These are phyloP conservation scores for Globisporangium solare DNA, from an alignment of 352 stramenopile genomes.

Conservation along the genomic window DNA sequence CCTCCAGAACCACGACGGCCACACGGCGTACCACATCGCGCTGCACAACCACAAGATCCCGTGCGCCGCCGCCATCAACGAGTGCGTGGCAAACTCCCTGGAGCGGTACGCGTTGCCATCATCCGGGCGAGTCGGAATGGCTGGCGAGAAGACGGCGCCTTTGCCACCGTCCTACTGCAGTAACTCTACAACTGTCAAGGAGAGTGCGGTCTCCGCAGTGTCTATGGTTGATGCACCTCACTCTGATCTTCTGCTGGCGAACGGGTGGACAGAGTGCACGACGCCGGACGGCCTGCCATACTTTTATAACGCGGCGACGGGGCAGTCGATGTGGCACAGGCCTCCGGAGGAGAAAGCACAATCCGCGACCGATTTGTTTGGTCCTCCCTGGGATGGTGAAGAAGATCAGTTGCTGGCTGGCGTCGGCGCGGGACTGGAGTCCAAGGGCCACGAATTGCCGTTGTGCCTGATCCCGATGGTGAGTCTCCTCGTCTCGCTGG, in stretches of 20 bases:
- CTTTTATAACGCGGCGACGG: slow-evolving; percentile 56
- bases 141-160: neutral
- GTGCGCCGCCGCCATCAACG: slow-evolving; percentile 47
- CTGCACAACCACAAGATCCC: slow-evolving; percentile 54
- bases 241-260: neutral
- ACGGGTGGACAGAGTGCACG: slow-evolving; percentile 36
- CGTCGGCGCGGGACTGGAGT: neutral
- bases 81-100: slow-evolving; percentile 39
- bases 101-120: slow-evolving; percentile 15
- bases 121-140: neutral
- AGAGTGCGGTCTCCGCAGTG: neutral
- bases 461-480: slow-evolving; percentile 69
- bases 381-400: slow-evolving; percentile 4
- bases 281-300: slow-evolving; percentile 59
- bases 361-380: slow-evolving; percentile 8
- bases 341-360: neutral
- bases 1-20: slow-evolving; percentile 28
- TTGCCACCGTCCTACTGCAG: neutral
- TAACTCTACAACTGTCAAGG: neutral
- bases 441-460: slow-evolving; percentile 31
- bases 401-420: neutral
- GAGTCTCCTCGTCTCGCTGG: slow-evolving; percentile 55
- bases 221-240: slow-evolving; percentile 3
- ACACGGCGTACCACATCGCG: slow-evolving; percentile 51
- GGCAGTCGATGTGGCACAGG: slow-evolving; percentile 56